Evolutionary conservation across 2,329 filamentous ascomycete species (phyloP).

Genomic region (Phyllosticta paracitricarpa): DNA sequence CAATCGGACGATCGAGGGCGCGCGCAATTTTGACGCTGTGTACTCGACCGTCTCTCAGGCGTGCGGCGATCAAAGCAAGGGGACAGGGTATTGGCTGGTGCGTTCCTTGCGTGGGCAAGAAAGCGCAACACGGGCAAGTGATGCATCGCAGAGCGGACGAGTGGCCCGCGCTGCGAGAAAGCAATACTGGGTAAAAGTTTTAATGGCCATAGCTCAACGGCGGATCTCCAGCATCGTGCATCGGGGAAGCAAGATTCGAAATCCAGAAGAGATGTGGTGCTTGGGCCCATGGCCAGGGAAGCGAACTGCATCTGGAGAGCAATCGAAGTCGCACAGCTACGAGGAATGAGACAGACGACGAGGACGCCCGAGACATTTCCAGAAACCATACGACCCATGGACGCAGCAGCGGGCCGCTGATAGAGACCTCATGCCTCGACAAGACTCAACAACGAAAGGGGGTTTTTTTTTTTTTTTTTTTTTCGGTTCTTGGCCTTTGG

Average conservation of each 20-base stretch:
- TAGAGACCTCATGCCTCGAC: neutral
- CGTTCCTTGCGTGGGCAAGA: slow-evolving; percentile 8
- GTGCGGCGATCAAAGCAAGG: slow-evolving; percentile 11
- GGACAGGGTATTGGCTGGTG: slow-evolving; percentile 6
- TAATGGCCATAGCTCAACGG: neutral
- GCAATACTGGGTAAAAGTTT: neutral
- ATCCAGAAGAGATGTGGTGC: slow-evolving; percentile 8
- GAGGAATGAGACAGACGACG: slow-evolving; percentile 8
- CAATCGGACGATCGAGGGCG: slow-evolving; percentile 5
- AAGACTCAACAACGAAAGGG: neutral
- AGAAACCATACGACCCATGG: slow-evolving; percentile 1
- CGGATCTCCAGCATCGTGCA: slow-evolving; percentile 8
- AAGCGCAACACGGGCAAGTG: slow-evolving; percentile 5
- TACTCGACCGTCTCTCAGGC: slow-evolving; percentile 7
- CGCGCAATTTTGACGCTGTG: slow-evolving; percentile 10
- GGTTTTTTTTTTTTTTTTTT: too few species aligned
- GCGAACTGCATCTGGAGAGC: slow-evolving; percentile 4
- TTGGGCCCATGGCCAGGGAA: neutral
- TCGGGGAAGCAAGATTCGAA: slow-evolving; percentile 5
- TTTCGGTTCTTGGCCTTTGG: neutral
- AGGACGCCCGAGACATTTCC: slow-evolving; percentile 1
- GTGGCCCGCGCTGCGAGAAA: neutral
- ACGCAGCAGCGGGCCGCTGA: neutral
- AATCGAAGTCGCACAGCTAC: slow-evolving; percentile 8
- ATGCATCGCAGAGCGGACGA: slow-evolving; percentile 4